These are phyloP conservation scores for Margaritispora aquatica DNA, from an alignment of 495 filamentous ascomycete species.

Conservation along the genomic window DNA sequence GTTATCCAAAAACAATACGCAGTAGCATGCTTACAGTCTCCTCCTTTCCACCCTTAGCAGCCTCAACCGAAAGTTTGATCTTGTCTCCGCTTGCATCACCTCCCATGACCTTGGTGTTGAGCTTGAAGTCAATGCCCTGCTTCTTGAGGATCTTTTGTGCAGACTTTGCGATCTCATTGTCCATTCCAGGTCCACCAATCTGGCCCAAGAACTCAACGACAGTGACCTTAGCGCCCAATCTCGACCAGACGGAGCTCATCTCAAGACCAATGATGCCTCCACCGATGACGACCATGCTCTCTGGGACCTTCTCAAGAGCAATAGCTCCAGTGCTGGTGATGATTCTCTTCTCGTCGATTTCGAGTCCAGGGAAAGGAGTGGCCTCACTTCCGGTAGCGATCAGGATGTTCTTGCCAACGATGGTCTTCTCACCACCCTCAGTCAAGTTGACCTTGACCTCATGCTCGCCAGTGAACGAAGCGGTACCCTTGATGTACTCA, in stretches of 20 bases:
- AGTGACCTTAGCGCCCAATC: slow-evolving; percentile 88
- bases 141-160: slow-evolving; percentile 90
- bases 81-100: slow-evolving; percentile 73
- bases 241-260: slow-evolving; percentile 97
- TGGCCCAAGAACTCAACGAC: slow-evolving; percentile 94
- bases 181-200: slow-evolving; percentile 98
- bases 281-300: slow-evolving; percentile 97
- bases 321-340: slow-evolving; percentile 95
- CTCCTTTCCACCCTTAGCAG: slow-evolving; percentile 92
- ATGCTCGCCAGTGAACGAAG: slow-evolving; percentile 79
- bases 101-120: slow-evolving; percentile 85
- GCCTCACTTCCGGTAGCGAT: slow-evolving; percentile 93
- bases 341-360: slow-evolving; percentile 95
- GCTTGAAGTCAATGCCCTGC: slow-evolving; percentile 98
- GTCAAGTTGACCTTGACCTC: slow-evolving; percentile 84
- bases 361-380: slow-evolving; percentile 92
- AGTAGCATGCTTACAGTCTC: slow-evolving; percentile 66
- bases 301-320: slow-evolving; percentile 79
- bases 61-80: slow-evolving; percentile 77
- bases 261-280: slow-evolving; percentile 98
- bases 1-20: slow-evolving; percentile 1
- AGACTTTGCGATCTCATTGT: slow-evolving; percentile 85
- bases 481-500: slow-evolving; percentile 92
- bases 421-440: slow-evolving; percentile 80
- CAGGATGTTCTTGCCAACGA: slow-evolving; percentile 91